Evolutionary conservation across 2,329 filamentous ascomycete genomes (phyloP).

Genomic region (Fusarium camptoceras): DNA sequence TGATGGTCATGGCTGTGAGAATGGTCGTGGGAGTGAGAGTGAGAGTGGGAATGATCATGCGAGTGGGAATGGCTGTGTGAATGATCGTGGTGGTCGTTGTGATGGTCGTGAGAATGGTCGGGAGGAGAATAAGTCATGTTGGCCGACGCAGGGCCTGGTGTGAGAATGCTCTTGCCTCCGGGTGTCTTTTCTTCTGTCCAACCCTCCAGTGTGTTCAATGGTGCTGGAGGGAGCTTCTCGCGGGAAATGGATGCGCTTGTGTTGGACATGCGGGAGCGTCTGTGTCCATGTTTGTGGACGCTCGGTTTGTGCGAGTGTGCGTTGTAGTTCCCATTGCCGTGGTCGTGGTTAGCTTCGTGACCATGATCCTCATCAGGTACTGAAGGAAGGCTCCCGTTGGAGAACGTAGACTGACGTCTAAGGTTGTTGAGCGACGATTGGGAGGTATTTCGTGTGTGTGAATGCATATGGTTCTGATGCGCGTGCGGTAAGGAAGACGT

Average conservation of each 20-base stretch:
- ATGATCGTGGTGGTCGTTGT: conserved; percentile 45
- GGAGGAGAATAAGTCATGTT: conserved; percentile 48
- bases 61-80: conserved; percentile 44
- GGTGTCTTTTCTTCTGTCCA: conserved; percentile 57
- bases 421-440: conserved; percentile 56
- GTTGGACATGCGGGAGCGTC: conserved; percentile 49
- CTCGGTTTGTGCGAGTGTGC: conserved; percentile 44
- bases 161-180: conserved; percentile 56
- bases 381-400: conserved; percentile 49
- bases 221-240: conserved; percentile 50
- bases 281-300: conserved; percentile 47
- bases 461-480: conserved; percentile 58
- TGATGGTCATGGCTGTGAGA: conserved; percentile 39
- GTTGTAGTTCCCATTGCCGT: conserved; percentile 39
- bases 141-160: conserved; percentile 48
- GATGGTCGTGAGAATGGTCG: conserved; percentile 47
- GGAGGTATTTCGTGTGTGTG: conserved; percentile 55
- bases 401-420: conserved; percentile 49
- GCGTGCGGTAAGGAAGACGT: conserved; percentile 62
- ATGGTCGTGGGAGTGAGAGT: conserved; percentile 33
- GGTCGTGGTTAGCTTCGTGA: conserved; percentile 44
- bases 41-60: conserved; percentile 40
- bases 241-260: conserved; percentile 43
- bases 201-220: conserved; percentile 52
- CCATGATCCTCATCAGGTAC: conserved; percentile 51